phyloP scores from a whole-genome alignment of 768 basidiomycete species.

The Tremella yokohamensis region DNA sequence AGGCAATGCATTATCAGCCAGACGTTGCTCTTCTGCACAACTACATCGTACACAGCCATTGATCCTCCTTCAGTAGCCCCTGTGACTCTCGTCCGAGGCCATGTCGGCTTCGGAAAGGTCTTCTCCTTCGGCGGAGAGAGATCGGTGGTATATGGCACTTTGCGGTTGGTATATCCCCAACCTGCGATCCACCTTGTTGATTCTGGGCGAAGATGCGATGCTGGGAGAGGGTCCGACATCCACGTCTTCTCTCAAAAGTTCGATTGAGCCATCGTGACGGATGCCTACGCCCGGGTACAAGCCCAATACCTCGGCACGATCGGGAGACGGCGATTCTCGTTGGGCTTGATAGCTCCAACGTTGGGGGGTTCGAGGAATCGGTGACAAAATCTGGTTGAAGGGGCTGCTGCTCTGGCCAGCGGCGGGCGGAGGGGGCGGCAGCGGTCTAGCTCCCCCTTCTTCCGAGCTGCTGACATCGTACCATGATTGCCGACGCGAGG shows the following conservation, averaged over 20 bases:
- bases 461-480: slow-evolving; percentile 5
- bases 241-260: slow-evolving; percentile 21
- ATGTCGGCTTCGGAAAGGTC: slow-evolving; percentile 11
- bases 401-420: slow-evolving; percentile 14
- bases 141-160: slow-evolving; percentile 27
- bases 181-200: background rate
- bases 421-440: too few relatives aligned
- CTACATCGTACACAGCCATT: background rate
- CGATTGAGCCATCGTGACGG: slow-evolving; percentile 17
- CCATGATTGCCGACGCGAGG: slow-evolving; percentile 23
- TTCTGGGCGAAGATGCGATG: slow-evolving; percentile 11
- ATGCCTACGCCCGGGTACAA: slow-evolving; percentile 19
- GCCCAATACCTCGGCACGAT: slow-evolving; percentile 6
- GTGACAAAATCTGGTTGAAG: slow-evolving; percentile 6
- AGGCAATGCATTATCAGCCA: background rate
- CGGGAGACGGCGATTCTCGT: background rate
- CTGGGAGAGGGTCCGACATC: slow-evolving; percentile 5
- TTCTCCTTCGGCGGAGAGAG: slow-evolving; percentile 32
- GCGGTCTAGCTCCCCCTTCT: slow-evolving; percentile 9
- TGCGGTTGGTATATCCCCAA: slow-evolving; percentile 17
- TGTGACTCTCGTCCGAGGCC: background rate
- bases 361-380: slow-evolving; percentile 15
- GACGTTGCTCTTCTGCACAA: slow-evolving; percentile 1
- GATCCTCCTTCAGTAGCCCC: slow-evolving; percentile 1
- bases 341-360: slow-evolving; percentile 17